Base-by-base conservation (phyloP, 345 rosid genomes). In the Syzygium oleosum region DNA sequence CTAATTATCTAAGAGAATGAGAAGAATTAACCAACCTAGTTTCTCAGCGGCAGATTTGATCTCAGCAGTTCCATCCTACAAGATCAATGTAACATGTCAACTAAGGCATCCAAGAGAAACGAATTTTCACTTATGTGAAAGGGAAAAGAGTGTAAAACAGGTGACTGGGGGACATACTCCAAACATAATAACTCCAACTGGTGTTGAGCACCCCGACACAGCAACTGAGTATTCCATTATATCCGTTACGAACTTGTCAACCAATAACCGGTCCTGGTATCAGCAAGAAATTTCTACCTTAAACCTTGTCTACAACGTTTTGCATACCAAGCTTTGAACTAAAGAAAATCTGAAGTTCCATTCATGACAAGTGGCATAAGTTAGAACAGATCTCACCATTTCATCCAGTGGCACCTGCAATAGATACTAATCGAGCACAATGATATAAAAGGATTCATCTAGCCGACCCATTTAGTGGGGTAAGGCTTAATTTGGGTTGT, bases 111-210 rank as follows among this genome's bases (percentile, higher is more conserved):
- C 51, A 11, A 59, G 86, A 61, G 87, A 55, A 87, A 88, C 25
- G 38, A 85, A 87, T 51, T 73, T 38, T 19, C 12, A 22, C 15
- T 73, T 38, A 9, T 73, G 38, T 73, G 49, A 73, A 73, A 19
- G 23, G 83, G 43, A 73, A 73, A 73, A 73, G 49, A 73, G 38
- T 73, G 83, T 73, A 38, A 73, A 38, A 73, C 83, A 31, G 83
- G 83, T 73, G 83, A 73, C 2, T 12, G 23, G 27, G 27, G 27
- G 90, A 77, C 93, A 90, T 90, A 96, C 99, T 88, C 94, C 98
- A 90, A 95, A 93, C 92, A 97, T 91, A 87, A 97, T 91, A 86
- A 97, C 92, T 52, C 94, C 98, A 58, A 91, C 63, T 5, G 99
- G 98, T 51, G 94, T 90, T 12, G 91, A 55, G 87, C 88, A 89